Conservation (phyloP, 2,329 filamentous ascomycete species). For the Aspergillus candidus region DNA sequence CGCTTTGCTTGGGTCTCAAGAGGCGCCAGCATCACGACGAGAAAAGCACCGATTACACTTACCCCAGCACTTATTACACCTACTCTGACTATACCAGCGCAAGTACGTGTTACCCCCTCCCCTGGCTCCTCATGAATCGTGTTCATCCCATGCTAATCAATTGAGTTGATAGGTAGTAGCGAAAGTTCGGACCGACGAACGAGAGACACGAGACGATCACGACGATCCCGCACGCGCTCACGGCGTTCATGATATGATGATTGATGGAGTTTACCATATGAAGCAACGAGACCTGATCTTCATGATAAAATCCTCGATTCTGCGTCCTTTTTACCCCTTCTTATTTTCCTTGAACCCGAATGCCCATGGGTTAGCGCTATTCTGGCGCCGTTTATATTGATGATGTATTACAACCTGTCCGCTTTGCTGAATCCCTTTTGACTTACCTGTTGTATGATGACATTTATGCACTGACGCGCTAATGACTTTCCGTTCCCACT, state of each 20-base stretch:
- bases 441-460: background rate
- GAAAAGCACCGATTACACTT: slow-evolving; percentile 35
- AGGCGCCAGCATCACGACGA: slow-evolving; percentile 34
- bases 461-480: slow-evolving; percentile 3
- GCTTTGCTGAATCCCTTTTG: background rate
- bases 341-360: no score
- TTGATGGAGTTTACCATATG: slow-evolving; percentile 1
- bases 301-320: no score
- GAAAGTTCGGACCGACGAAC: slow-evolving; percentile 35
- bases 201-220: slow-evolving; percentile 25
- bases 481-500: background rate
- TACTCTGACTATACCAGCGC: slow-evolving; percentile 38
- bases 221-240: slow-evolving; percentile 26
- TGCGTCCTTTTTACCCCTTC: no score
- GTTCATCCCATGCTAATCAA: slow-evolving; percentile 8
- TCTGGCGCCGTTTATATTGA: background rate
- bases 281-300: background rate
- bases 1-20: slow-evolving; percentile 42
- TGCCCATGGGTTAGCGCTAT: background rate
- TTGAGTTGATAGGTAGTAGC: slow-evolving; percentile 35
- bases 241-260: slow-evolving; percentile 18
- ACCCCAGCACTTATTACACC: slow-evolving; percentile 37
- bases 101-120: slow-evolving; percentile 28
- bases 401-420: slow-evolving; percentile 1
- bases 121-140: background rate